Conservation (phyloP, 306 rosid genomes). For the Malus orientalis region DNA sequence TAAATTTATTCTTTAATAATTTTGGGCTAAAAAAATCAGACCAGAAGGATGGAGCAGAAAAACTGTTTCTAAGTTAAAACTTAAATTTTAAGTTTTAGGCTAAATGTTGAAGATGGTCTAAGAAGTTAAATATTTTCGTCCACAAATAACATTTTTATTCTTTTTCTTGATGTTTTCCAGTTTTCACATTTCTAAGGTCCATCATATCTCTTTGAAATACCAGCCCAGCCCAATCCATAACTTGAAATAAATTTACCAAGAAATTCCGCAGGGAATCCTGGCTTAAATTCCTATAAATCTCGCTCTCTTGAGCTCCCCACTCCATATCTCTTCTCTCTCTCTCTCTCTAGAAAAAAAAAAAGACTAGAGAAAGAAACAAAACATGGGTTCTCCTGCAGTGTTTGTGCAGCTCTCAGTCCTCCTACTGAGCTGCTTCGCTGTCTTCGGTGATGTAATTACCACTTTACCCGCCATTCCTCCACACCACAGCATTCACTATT, state of each 20-base stretch:
- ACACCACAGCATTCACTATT: constrained; percentile 3
- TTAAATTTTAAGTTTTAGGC: no score
- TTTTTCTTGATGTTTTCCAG: neutral
- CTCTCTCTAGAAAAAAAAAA: neutral
- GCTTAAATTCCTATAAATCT: constrained; percentile 30
- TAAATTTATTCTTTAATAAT: no score
- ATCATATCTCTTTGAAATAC: neutral
- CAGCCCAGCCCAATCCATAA: neutral
- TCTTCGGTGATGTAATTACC: neutral
- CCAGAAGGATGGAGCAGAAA: no score
- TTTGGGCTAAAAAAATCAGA: no score
- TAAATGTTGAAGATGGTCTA: no score
- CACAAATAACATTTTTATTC: no score
- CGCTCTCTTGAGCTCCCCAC: neutral
- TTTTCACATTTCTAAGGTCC: neutral
- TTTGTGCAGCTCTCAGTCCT: constrained; percentile 10
- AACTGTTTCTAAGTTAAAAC: rapidly evolving
- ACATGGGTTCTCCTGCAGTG: constrained; percentile 2
- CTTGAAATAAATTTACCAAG: neutral
- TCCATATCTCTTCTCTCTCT: neutral
- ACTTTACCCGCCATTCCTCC: constrained; percentile 25
- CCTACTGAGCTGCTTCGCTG: constrained; percentile 16
- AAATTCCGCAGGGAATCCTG: constrained; percentile 22
- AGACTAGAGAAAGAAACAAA: neutral
- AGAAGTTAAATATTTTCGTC: no score